Base-by-base conservation (phyloP, 768 basidiomycete species). In the Leccinellum albellum region DNA sequence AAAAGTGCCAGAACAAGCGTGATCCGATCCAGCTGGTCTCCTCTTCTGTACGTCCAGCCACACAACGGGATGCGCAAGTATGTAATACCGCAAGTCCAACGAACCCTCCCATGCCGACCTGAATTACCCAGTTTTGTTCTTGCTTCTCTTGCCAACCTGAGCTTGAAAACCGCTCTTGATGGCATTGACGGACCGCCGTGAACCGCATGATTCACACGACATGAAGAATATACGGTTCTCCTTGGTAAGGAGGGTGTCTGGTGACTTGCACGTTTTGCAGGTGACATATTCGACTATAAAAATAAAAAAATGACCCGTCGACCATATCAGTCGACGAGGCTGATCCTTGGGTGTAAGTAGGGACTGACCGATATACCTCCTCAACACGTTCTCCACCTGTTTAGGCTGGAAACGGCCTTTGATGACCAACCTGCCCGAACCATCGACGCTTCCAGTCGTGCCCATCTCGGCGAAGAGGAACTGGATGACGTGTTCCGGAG, bases 131-230 rank as follows among this genome's bases (percentile, higher is more conserved):
- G 84, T 85, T 75, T 86, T 88, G 75, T 88, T 89, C 76, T 86
- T 88, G 75, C 87, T 89, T 68, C 90, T 80, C 79, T 86, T 91
- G 52, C 91, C 91, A 56, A 94, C 89, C 70, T 97, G 94, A 53
- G 94, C 95, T 78, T 97, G 93, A 85, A 89, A 99, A 75, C 96
- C 96, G 59, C 91, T 94, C 86, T 98, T 98, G 86, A 99, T 96
- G 35, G 94, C 79, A 64, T 91, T 91, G 65, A 99, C 96, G 58
- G 92, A 94, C 21, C 95, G 87, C 66, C 91, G 78, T 64, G 88
- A 90, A 3, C 92, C 93, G 65, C 93, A 96, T 6, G 89, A 89
- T 74, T 94, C 89, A 76, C 92, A 94, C 0, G 91, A 82, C 84
- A 92, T 90, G 82, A 99, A 99, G 82, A 95, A 98, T 70, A 99